phyloP scores from a whole-genome alignment of 345 rosid genomes.

The Corymbia maculata region DNA sequence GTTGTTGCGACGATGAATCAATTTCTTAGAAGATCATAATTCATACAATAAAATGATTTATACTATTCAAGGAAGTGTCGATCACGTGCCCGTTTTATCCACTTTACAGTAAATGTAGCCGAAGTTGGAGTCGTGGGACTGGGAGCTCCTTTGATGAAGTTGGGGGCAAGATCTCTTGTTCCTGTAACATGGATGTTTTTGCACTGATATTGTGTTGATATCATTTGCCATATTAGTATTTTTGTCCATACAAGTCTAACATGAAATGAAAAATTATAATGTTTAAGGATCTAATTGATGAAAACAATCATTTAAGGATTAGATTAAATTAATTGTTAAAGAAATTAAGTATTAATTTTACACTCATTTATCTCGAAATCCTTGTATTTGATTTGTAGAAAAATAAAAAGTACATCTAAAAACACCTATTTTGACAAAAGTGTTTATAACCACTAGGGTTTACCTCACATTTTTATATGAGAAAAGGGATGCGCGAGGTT shows the following conservation, averaged over 20 bases:
- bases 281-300: not conserved
- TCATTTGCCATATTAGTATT: not conserved
- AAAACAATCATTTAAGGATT: not conserved
- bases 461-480: too few species aligned
- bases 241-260: not conserved
- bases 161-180: not conserved
- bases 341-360: too few species aligned
- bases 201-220: not conserved
- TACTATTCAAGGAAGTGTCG: too few species aligned
- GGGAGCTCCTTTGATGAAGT: not conserved
- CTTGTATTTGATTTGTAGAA: not conserved
- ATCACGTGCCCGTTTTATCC: fast-evolving
- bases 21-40: not conserved
- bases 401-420: too few species aligned
- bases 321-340: not conserved
- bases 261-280: not conserved
- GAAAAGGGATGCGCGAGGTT: too few species aligned
- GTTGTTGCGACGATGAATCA: fast-evolving
- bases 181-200: fast-evolving
- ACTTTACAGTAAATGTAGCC: not conserved
- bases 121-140: fast-evolving
- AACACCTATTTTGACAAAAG: not conserved
- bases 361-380: not conserved
- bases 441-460: too few species aligned
- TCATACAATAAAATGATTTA: too few species aligned